Base-by-base conservation (phyloP, 768 basidiomycete genomes). In the Lentinula lateritia region DNA sequence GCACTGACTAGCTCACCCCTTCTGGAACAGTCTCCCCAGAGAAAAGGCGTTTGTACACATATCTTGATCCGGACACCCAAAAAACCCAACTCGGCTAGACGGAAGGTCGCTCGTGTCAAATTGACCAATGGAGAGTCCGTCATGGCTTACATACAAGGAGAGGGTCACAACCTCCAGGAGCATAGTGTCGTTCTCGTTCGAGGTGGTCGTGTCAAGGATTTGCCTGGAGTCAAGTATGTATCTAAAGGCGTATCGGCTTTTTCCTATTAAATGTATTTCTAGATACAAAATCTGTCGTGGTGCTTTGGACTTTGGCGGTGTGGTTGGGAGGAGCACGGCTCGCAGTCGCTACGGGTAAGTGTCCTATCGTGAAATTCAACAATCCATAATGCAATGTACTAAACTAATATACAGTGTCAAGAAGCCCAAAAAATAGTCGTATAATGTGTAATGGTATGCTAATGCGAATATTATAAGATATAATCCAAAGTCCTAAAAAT, bases 61-160 rank as follows among this genome's bases (percentile, higher is more conserved):
- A 80, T 93, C 43, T 85, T 87, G 66, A 92, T 87, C 57, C 84
- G 83, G 65, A 92, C 87, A 67, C 97, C 97, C 23, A 97, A 94
- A 80, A 99, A 99, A 71, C 97, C 97, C 64, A 99, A 99, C 75
- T 98, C 96, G 10, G 95, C 95, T 41, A 94, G 97, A 70, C 92
- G 97, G 63, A 98, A 98, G 78, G 93, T 98, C 61, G 95, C 95
- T 48, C 83, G 92, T 68, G 88, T 99, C 66, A 96, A 96, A 77
- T 80, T 99, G 60, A 83, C 88, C 20, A 94, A 88, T 12, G 97
- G 97, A 54, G 88, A 90, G 72, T 88, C 87, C 46, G 81, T 95
- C 64, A 90, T 90, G 79, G 95, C 94, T 15, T 98, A 98, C 73
- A 93, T 98, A 61, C 92, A 90, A 50, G 97, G 97, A 67, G 97